Percentiles rank a stretch among this genome's conserved stretches.
Evolutionary conservation across 2,329 filamentous ascomycete genomes (phyloP).

Genomic region (Didymosphaeria variabile): DNA sequence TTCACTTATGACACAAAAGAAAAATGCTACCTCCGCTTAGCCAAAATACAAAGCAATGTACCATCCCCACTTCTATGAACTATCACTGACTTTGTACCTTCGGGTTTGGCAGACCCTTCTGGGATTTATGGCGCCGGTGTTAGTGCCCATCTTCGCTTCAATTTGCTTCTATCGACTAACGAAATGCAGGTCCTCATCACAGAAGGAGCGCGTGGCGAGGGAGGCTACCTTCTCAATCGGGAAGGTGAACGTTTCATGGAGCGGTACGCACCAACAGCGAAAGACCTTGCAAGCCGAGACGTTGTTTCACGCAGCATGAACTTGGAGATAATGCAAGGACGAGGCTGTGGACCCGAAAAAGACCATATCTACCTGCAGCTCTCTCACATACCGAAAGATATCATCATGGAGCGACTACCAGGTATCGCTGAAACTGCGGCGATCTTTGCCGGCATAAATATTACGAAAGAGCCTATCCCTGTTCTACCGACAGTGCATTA

Average conservation of each 20-base stretch:
- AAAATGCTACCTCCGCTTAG: too few species aligned
- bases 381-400: slow-evolving; percentile 57
- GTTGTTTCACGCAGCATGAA: slow-evolving; percentile 60
- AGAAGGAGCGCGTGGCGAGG: slow-evolving; percentile 61
- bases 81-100: too few species aligned
- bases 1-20: too few species aligned
- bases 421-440: slow-evolving; percentile 61
- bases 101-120: slow-evolving; percentile 46
- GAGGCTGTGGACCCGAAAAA: slow-evolving; percentile 56
- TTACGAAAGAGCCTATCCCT: slow-evolving; percentile 60
- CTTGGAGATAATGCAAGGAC: slow-evolving; percentile 58
- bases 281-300: slow-evolving; percentile 59
- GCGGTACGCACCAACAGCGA: slow-evolving; percentile 61
- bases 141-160: slow-evolving; percentile 2
- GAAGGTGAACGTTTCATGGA: slow-evolving; percentile 62
- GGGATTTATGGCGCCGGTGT: slow-evolving; percentile 62
- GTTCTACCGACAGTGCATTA: slow-evolving; percentile 63
- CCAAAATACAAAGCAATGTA: too few species aligned
- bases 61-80: too few species aligned
- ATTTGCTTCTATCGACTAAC: background rate
- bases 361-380: slow-evolving; percentile 61
- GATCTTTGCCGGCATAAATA: slow-evolving; percentile 61
- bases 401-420: slow-evolving; percentile 58
- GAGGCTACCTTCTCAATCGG: slow-evolving; percentile 60
- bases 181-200: slow-evolving; percentile 53